Evolutionary conservation across 352 stramenopile genomes (phyloP).

Genomic region (Globisporangium sylvaticum): DNA sequence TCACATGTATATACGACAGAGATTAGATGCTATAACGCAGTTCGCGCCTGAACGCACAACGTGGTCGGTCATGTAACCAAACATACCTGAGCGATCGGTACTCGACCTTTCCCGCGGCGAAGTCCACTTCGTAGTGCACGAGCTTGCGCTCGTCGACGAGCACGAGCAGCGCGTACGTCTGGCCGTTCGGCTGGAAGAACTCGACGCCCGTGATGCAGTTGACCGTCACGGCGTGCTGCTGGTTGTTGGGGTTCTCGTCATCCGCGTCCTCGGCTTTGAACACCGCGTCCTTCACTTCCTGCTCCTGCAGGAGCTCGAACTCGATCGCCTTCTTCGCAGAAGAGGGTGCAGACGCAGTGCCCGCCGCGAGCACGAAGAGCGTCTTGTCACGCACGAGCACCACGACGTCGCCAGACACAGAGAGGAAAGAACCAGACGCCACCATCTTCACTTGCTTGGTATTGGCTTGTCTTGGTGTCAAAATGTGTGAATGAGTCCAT

Average conservation of each 20-base stretch:
- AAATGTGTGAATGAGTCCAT: neutral
- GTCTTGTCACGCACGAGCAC: slow-evolving; percentile 52
- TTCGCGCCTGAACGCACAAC: too few species aligned
- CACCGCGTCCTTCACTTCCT: slow-evolving; percentile 16
- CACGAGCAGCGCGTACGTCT: slow-evolving; percentile 40
- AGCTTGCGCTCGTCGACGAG: slow-evolving; percentile 69
- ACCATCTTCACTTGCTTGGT: slow-evolving; percentile 26
- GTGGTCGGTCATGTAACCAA: neutral
- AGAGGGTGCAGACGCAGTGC: neutral
- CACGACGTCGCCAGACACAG: slow-evolving; percentile 30
- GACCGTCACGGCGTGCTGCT: slow-evolving; percentile 17
- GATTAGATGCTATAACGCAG: too few species aligned
- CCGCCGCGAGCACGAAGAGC: slow-evolving; percentile 49
- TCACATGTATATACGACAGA: neutral
- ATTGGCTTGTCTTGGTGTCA: neutral
- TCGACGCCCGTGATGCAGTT: slow-evolving; percentile 45
- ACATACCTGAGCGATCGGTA: slow-evolving; percentile 28
- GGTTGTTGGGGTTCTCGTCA: slow-evolving; percentile 27
- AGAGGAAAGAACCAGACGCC: slow-evolving; percentile 46
- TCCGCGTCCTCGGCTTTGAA: slow-evolving; percentile 18
- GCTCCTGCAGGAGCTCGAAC: slow-evolving; percentile 39
- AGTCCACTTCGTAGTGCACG: slow-evolving; percentile 69
- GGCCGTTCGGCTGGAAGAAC: slow-evolving; percentile 28
- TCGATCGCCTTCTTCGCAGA: slow-evolving; percentile 21
- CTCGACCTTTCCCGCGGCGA: slow-evolving; percentile 32